Conservation (phyloP, 177 flowering plant species). For the Vitis hybrid region DNA sequence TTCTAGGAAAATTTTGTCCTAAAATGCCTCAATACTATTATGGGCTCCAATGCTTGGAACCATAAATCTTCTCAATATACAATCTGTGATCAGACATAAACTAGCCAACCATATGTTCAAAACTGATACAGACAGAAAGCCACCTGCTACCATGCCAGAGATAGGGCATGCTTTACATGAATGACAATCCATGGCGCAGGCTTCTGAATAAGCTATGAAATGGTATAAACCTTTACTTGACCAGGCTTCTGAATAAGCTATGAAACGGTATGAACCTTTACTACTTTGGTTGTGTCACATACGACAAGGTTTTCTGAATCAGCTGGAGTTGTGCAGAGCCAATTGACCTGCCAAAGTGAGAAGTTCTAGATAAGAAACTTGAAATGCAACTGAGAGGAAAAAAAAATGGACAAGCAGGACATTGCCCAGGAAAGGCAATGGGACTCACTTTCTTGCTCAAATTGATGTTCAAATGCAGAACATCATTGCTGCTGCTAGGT, state of each 20-base stretch:
- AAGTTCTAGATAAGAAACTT: background rate
- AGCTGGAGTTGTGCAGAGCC: constrained; percentile 83
- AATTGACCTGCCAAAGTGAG: constrained; percentile 66
- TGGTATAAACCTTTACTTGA: constrained; percentile 48
- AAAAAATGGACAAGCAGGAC: background rate
- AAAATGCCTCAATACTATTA: no score
- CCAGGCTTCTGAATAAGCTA: constrained; percentile 14
- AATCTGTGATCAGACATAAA: no score
- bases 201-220: background rate
- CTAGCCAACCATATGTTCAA: no score
- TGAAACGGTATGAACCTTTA: constrained; percentile 66
- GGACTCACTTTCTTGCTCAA: constrained; percentile 71
- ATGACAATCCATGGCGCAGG: no score
- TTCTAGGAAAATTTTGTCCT: no score
- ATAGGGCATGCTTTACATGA: constrained; percentile 1
- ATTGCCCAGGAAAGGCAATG: background rate
- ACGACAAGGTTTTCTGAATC: constrained; percentile 87
- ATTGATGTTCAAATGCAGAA: constrained; percentile 47
- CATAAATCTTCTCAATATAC: no score
- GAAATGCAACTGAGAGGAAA: background rate
- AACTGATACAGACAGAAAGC: no score
- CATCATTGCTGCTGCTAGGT: constrained; percentile 25
- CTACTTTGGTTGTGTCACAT: constrained; percentile 86
- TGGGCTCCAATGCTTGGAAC: no score
- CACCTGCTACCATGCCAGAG: no score